Base-by-base conservation (phyloP, 768 basidiomycete species). In the Mycena albidolilacea region DNA sequence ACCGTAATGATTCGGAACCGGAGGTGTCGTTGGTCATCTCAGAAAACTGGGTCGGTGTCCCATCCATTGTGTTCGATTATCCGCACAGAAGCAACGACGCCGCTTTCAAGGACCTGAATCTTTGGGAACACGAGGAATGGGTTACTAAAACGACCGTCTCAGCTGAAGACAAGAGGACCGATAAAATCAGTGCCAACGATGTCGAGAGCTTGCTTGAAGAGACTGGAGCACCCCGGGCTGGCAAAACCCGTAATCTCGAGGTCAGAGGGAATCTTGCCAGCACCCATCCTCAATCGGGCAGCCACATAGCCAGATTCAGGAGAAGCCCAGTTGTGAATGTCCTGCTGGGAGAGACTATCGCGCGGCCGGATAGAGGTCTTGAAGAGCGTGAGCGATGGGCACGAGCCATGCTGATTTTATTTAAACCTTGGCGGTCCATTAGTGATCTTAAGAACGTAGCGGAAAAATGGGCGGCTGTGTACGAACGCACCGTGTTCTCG, bases 391-490 rank as follows among this genome's bases (percentile, higher is more conserved):
- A 69, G 3, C 37, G 21, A 9, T 69, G 67, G 67, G 10, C 35
- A 7, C 35, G 67, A 2, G 67, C 67, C 5, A 69, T 69, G 67
- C 19, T 69, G 0, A 69, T 69, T 0, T 35, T 69, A 1, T 69
- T 69, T 17, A 69, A 61, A n/a, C 67, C 67, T 2, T 69, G 67
- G 67, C 4, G 67, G 4, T 12, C 58, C 2, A 1, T 68, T 0
- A 0, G 0, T 1, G 67, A 68, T 12, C 12, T 68, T 17, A 68
- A 68, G 10, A 1, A 0, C 4, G 0, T 2, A 0, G 19, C 3
- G 5, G 46, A 69, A 15, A 21, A 35, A 0, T 69, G 67, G 67
- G 3, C n/a, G 0, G 39, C 15, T 5, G 58, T 37, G 0, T 69
- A 52, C n/a, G 59, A 67, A n/a, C 21, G 21, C 0, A 39, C 37